Evolutionary conservation across 805 yeast species (phyloP).

Genomic region (Spathaspora hagerdaliae): DNA sequence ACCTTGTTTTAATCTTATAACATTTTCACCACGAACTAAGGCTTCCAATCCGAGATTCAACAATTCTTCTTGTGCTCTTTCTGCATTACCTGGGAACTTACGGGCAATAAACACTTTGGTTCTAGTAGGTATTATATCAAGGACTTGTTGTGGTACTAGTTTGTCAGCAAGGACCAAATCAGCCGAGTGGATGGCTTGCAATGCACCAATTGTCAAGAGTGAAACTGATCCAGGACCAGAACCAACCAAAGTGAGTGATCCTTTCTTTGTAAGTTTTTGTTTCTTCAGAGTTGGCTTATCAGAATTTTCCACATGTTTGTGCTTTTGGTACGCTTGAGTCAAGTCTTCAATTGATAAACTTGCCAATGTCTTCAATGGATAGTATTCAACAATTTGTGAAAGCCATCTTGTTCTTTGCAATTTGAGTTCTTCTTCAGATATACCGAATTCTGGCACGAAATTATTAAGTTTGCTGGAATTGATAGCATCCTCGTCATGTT

Average conservation of each 20-base stretch:
- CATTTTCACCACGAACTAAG: slow-evolving; percentile 62
- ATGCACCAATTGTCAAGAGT: slow-evolving; percentile 79
- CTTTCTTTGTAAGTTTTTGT: slow-evolving; percentile 25
- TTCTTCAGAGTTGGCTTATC: slow-evolving; percentile 1
- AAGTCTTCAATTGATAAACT: slow-evolving; percentile 58
- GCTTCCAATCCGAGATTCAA: slow-evolving; percentile 67
- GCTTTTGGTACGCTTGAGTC: slow-evolving; percentile 34
- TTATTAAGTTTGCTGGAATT: slow-evolving; percentile 57
- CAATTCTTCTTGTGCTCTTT: slow-evolving; percentile 84
- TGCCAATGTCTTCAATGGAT: slow-evolving; percentile 66
- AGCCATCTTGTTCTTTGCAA: slow-evolving; percentile 75
- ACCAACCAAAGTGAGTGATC: slow-evolving; percentile 79
- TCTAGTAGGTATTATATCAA: slow-evolving; percentile 69
- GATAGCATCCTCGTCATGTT: slow-evolving; percentile 65
- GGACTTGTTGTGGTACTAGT: slow-evolving; percentile 82
- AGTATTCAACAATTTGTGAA: slow-evolving; percentile 86
- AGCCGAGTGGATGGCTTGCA: slow-evolving; percentile 74
- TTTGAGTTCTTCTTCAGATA: slow-evolving; percentile 48
- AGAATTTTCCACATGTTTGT: slow-evolving; percentile 1
- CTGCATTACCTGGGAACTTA: slow-evolving; percentile 96
- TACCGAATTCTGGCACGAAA: slow-evolving; percentile 56
- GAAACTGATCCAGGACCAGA: slow-evolving; percentile 91
- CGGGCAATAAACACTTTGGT: slow-evolving; percentile 83
- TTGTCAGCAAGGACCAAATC: slow-evolving; percentile 88
- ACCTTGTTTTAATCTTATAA: slow-evolving; percentile 90